These are phyloP conservation scores for Arabis alpina DNA, from an alignment of 345 rosid genomes.

Conservation along the genomic window DNA sequence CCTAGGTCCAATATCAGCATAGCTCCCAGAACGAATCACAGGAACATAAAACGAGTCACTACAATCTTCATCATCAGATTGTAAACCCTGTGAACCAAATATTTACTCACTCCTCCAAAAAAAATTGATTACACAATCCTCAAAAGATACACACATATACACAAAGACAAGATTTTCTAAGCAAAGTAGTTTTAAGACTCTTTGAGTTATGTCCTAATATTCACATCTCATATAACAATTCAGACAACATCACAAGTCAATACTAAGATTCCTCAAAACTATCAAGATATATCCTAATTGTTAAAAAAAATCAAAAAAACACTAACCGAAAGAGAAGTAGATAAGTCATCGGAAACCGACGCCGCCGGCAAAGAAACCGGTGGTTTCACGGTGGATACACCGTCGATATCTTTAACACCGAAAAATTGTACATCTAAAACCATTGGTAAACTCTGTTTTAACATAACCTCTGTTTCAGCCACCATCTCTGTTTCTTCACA, in stretches of 20 bases:
- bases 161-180: not conserved
- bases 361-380: slow-evolving; percentile 49
- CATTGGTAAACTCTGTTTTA: slow-evolving; percentile 59
- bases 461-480: slow-evolving; percentile 65
- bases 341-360: no score
- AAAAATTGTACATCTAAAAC: slow-evolving; percentile 55
- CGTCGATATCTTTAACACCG: slow-evolving; percentile 21
- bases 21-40: slow-evolving; percentile 81
- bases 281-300: not conserved
- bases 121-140: not conserved
- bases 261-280: not conserved
- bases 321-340: slow-evolving; percentile 53
- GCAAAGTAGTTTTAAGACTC: not conserved
- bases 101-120: no score
- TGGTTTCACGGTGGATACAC: slow-evolving; percentile 24
- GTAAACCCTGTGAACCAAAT: slow-evolving; percentile 22
- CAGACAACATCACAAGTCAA: not conserved
- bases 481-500: slow-evolving; percentile 50
- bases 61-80: slow-evolving; percentile 22
- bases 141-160: not conserved
- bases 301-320: not conserved
- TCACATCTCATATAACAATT: no score
- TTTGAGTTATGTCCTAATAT: not conserved
- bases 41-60: slow-evolving; percentile 46
- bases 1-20: slow-evolving; percentile 66